phyloP scores from a whole-genome alignment of 495 filamentous ascomycete species.

The Penicillium silybi region DNA sequence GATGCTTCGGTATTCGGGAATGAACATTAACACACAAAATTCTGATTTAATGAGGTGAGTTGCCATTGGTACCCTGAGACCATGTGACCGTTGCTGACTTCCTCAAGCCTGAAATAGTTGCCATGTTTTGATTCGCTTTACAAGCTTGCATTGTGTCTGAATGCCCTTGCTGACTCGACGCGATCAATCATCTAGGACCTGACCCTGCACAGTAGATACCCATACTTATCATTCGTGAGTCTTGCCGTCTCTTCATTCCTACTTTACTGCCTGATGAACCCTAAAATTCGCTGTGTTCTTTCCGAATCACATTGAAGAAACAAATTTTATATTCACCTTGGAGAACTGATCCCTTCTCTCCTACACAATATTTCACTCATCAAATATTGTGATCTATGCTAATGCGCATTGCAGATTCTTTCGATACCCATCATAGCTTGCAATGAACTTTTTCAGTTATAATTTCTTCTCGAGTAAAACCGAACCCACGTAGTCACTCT shows the following conservation, averaged over 20 bases:
- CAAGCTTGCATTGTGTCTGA: constrained; percentile 25
- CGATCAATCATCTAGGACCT: constrained; percentile 25
- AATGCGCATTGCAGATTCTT: constrained; percentile 18
- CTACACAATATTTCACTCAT: constrained; percentile 18
- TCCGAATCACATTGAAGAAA: constrained; percentile 72
- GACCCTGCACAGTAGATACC: not conserved
- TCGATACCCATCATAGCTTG: constrained; percentile 7
- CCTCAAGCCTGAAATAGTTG: constrained; percentile 45
- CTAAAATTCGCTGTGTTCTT: constrained; percentile 77
- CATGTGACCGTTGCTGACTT: constrained; percentile 35
- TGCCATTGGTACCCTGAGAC: not conserved
- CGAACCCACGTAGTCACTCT: not conserved
- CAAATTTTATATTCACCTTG: constrained; percentile 74
- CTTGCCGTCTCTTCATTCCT: constrained; percentile 1
- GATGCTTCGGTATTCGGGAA: constrained; percentile 52
- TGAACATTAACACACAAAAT: constrained; percentile 85
- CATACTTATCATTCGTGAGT: constrained; percentile 25
- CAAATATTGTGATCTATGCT: constrained; percentile 13
- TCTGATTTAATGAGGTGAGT: constrained; percentile 99
- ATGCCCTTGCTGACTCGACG: constrained; percentile 29
- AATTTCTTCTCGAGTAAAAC: not conserved
- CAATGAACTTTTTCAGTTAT: not conserved
- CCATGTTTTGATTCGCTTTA: constrained; percentile 30
- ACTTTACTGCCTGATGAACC: constrained; percentile 57
- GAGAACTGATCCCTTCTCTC: constrained; percentile 71